Conservation (phyloP, 148 eudicot species). For the Vaccinium darrowii region DNA sequence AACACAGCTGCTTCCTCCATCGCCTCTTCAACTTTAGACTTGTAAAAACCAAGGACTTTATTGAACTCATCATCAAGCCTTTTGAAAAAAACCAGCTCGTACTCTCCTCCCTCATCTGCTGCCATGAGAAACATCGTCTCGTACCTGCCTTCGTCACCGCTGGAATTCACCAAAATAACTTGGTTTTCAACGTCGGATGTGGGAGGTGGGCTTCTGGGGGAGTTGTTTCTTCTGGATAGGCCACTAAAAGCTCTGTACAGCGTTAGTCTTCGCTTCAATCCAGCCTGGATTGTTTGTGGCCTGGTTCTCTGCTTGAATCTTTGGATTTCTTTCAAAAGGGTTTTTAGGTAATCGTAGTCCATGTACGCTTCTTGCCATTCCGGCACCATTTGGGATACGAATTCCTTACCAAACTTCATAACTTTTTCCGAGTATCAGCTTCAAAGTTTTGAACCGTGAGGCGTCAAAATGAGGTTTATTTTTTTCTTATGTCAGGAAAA, state of each 20-base stretch:
- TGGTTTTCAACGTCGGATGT: constrained; percentile 24
- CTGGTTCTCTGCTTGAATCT: constrained; percentile 1
- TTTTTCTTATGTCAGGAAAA: too few species aligned
- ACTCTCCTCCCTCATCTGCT: constrained; percentile 31
- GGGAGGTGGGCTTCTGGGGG: neutral
- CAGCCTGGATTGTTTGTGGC: neutral
- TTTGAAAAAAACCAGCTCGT: constrained; percentile 31
- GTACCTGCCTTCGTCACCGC: neutral
- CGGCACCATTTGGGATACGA: constrained; percentile 41
- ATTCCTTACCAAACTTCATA: constrained; percentile 48
- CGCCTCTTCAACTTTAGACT: constrained; percentile 30
- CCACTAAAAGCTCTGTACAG: constrained; percentile 43
- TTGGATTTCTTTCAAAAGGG: constrained; percentile 27
- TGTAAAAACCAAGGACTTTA: constrained; percentile 35
- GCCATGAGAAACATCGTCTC: constrained; percentile 30
- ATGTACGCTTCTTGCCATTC: constrained; percentile 49
- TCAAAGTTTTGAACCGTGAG: too few species aligned
- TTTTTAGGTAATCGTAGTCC: constrained; percentile 36
- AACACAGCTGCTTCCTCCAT: constrained; percentile 28
- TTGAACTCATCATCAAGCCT: constrained; percentile 41
- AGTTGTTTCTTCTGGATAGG: neutral
- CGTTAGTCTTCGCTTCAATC: constrained; percentile 19
- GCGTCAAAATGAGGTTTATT: too few species aligned
- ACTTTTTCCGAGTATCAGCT: neutral
- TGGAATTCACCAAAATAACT: constrained; percentile 23